Evolutionary conservation across 2,329 filamentous ascomycete genomes (phyloP), one percentile per base, ranked within the genome.

Genomic region (Colletotrichum graminicola): DNA sequence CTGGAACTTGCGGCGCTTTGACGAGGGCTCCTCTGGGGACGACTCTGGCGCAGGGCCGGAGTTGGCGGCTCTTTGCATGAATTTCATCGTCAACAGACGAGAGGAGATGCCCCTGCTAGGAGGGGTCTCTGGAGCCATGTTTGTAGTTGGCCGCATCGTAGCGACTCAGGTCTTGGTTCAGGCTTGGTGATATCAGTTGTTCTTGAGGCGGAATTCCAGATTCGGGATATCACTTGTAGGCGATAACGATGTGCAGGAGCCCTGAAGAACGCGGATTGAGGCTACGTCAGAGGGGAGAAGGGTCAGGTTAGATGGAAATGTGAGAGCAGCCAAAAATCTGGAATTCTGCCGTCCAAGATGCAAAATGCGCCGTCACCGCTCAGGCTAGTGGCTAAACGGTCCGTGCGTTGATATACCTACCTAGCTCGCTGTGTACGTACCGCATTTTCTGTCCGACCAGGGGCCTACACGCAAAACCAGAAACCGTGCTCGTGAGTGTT

Each of bases 11-110:
- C 89, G 88, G 75, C 90, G 90, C 80, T 95, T 94, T 18, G 87
- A 82, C 70, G 80, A 86, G 77, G 79, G 88, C 23, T 86, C 84
- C 26, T 88, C 86, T 65, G 76, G 76, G 71, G 85, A 80, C 4
- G 84, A 84, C 23, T 84, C 79, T 62, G 81, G 78, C 71, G 77
- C 82, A 43, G 84, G 84, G 61, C 83, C 84, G 32, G 91, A 88
- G 61, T 91, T 90, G 61, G 91, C 92, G 73, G 93, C 93, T 77
- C 95, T 90, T 85, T 97, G 95, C 95, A 98, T 98, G 80, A 98
- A 98, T 85, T 97, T 97, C 94, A 97, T 98, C 47, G 93, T 95
- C 78, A 97, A 87, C 59, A 98, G 91, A 75, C 94, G 91, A 71
- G 92, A 95, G 74, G 95, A 97, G 90, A 97, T 94, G 56, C 86